Percentiles rank a stretch among this genome's conserved stretches.
phyloP scores from a whole-genome alignment of 2,329 filamentous ascomycete genomes.

The Phoma sp. region DNA sequence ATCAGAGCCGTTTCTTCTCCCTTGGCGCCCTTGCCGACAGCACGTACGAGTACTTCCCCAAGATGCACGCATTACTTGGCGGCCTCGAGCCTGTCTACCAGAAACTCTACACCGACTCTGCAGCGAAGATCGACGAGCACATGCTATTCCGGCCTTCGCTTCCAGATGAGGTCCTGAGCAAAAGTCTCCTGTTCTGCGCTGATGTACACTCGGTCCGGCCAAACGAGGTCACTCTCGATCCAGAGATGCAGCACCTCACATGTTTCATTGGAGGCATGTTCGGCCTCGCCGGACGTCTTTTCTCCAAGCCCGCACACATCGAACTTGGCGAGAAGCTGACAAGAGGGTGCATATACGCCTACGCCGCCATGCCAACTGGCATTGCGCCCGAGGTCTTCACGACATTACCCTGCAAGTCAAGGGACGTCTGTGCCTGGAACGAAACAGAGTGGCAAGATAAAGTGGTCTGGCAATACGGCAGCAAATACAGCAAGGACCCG shows the following conservation, averaged over 20 bases:
- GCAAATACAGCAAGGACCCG: conserved; percentile 22
- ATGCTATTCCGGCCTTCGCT: conserved; percentile 57
- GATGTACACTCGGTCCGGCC: conserved; percentile 39
- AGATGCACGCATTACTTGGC: conserved; percentile 49
- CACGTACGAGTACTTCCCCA: conserved; percentile 49
- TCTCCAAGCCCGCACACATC: conserved; percentile 59
- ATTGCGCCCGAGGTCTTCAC: conserved; percentile 67
- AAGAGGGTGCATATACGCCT: conserved; percentile 67
- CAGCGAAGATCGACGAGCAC: conserved; percentile 53
- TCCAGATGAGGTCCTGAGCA: conserved; percentile 31
- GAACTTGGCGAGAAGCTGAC: conserved; percentile 64
- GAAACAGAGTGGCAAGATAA: conserved; percentile 57
- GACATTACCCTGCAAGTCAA: conserved; percentile 55
- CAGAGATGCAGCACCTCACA: conserved; percentile 64
- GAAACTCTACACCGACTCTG: conserved; percentile 62
- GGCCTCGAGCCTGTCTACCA: conserved; percentile 56
- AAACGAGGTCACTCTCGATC: conserved; percentile 37
- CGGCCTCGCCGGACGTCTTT: conserved; percentile 63
- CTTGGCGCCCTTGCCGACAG: conserved; percentile 49
- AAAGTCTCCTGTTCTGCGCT: conserved; percentile 41
- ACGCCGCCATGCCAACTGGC: conserved; percentile 61
- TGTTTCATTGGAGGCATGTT: conserved; percentile 70
- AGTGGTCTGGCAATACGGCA: conserved; percentile 32
- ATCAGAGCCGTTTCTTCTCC: conserved; percentile 38
- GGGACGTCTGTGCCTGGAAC: conserved; percentile 59